Evolutionary conservation across 2,329 filamentous ascomycete species (phyloP), one percentile per base, ranked within the genome.

Genomic region (Cercospora citrullina): DNA sequence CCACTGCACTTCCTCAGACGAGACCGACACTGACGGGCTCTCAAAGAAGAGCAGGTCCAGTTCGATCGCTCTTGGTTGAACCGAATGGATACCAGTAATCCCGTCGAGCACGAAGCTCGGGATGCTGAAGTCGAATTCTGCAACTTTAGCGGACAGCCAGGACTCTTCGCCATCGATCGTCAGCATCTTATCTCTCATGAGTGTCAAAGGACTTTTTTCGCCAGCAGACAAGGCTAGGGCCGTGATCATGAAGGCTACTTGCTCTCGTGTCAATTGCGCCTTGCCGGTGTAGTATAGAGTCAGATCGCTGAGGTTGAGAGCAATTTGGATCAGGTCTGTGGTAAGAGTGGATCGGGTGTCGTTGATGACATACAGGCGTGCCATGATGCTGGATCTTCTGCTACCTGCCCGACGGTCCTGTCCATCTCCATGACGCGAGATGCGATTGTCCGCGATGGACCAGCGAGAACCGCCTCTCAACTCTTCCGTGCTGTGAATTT

Each of bases 291-390:
- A 31, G 60, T n/a, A 63, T 18, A 63, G 14, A 31, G 60, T 42
- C n/a, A 63, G 60, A 6, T 42, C 60, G 26, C 60, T 63, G 39
- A 63, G 39, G n/a, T 63, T 63, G 39, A 63, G 28, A 18, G 39
- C 60, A 21, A 63, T 63, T 4, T 42, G 30, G n/a, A 63, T 28
- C 10, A 63, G 10, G 30, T 63, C 60, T 28, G 60, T 30, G 48
- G 60, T 28, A 33, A 63, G 45, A 26, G 33, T 61, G 21, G 60
- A 63, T 28, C 30, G 18, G 16, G 60, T 63, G n/a, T 45, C 31
- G 42, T 63, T 63, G 60, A 63, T 63, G n/a, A 63, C 60, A 51
- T 48, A 63, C 26, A 63, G 60, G 16, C 60, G 23, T 8, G 60
- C 60, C 60, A 63, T 63, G n/a, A 63, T 51, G 28, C 60, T 63